Base-by-base conservation (phyloP, 1,139 yeast species). In the Scheffersomyces illinoinensis region DNA sequence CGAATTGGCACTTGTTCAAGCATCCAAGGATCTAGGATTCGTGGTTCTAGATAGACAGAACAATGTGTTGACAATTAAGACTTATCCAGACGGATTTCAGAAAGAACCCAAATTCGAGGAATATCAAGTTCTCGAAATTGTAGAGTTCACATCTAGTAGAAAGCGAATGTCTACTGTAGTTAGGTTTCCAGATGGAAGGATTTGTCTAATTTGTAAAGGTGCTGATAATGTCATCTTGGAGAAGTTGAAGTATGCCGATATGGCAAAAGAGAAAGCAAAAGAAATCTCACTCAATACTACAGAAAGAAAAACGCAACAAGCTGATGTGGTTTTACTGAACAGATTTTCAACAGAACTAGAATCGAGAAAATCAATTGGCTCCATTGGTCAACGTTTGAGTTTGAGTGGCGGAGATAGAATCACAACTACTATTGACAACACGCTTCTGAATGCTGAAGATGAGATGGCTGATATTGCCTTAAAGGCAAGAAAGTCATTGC, bases 161-260 rank as follows among this genome's bases (percentile, higher is more conserved):
- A 96, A 96, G 74, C 85, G 99, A 70, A 96, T 96, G 99, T 91
- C 98, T 0, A 86, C 90, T n/a, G 74, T 95, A 7, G 88, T 93
- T 1, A 82, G 77, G 63, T 86, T 91, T 66, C 98, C 98, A 0
- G 91, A 91, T 70, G 86, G 86, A n/a, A 82, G 90, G 61, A 82
- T 93, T 23, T 86, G 95, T 57, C 71, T 95, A 58, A 78, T 96
- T 54, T 91, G 97, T 75, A 96, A 96, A 75, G 99, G 98, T 57
- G 99, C 99, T 0, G 99, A 96, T 72, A 92, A 92, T 68, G 83
- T 95, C n/a, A 91, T 96, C 56, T 72, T 93, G 61, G 97, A 93
- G 59, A 83, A 90, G 59, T 76, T 93, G 61, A 82, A 81, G 57
- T 81, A 89, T 62, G 65, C 81, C 1, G 84, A 82, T 2, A 59